A percentile compares a stretch with the other conserved stretches of the same genome.
Evolutionary conservation across 768 basidiomycete genomes (phyloP).

Genomic region (Royoungia palumana): DNA sequence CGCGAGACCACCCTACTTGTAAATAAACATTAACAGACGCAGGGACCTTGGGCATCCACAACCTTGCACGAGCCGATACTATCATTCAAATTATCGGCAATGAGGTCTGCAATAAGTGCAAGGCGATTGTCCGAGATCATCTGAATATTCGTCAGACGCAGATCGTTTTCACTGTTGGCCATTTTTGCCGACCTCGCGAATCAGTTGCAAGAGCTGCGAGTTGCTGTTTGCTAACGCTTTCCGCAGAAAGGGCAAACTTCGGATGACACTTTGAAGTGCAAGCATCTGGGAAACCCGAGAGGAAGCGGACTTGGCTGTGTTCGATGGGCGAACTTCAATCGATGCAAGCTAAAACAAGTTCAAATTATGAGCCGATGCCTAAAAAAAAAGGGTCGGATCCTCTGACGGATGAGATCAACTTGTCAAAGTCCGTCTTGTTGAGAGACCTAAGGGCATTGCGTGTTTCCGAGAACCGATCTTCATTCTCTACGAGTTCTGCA

Average conservation of each 20-base stretch:
- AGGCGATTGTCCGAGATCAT: conserved; percentile 76
- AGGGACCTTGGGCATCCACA: background rate
- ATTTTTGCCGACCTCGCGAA: conserved; percentile 48
- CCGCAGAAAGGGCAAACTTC: conserved; percentile 59
- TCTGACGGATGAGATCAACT: conserved; percentile 67
- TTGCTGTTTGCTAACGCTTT: conserved; percentile 57
- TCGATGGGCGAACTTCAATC: conserved; percentile 53
- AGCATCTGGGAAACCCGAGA: conserved; percentile 77
- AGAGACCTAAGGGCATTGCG: conserved; percentile 66
- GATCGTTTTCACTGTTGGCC: background rate
- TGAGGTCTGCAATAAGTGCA: conserved; percentile 53
- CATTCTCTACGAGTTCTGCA: conserved; percentile 70
- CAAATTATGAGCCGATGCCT: background rate
- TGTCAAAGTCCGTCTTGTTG: conserved; percentile 86
- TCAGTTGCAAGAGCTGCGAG: conserved; percentile 58
- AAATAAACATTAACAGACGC: background rate
- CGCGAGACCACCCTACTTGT: conserved; percentile 59
- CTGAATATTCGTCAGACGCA: conserved; percentile 30
- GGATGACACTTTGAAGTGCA: conserved; percentile 68
- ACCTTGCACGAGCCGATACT: conserved; percentile 62
- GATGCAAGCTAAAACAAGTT: conserved; percentile 53
- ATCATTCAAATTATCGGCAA: conserved; percentile 71
- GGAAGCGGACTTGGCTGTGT: conserved; percentile 60
- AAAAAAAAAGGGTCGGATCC: background rate
- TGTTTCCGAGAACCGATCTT: conserved; percentile 68